Evolutionary conservation across 306 rosid species (phyloP), one percentile per base, ranked within the genome.

Genomic region (Glycine latifolia): DNA sequence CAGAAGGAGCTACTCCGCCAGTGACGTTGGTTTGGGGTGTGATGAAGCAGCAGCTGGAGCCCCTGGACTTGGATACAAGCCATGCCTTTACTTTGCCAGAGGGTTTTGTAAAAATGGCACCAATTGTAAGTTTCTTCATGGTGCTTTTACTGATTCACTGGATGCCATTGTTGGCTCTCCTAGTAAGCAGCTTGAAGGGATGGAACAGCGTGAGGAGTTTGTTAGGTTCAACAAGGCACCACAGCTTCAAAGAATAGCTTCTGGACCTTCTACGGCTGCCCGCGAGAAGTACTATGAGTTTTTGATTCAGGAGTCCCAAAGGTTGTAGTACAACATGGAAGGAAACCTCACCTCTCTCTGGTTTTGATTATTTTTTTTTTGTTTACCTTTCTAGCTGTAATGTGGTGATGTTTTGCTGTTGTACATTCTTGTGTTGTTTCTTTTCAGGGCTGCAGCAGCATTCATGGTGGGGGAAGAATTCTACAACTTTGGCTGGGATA

Each of bases 71-170:
- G 97, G 93, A 39, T 90, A 61, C 50, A 95, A 90, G 89, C 93
- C 95, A 0, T 95, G 99, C 66, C 97, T 95, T 72, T 95, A 93
- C 86, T 95, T 82, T 82, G 97, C 99, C 1, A 88, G 93, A 66
- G 99, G 99, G 13, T 91, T 89, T 75, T 95, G 99, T 80, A 95
- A 95, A 86, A 95, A 95, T 68, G 99, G 99, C 4, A 71, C 82
- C 79, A 88, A 85, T 85, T 95, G 99, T 84, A 95, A 90, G 89
- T 95, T 91, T 85, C 86, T 86, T 82, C 99, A 95, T 85, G 87
- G 89, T 9, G 86, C 81, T 55, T 88, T 92, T 50, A 69, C 63
- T 39, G 98, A 95, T 83, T 80, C 91, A 5, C 56, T 79, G 60
- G 98, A 91, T 67, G 84, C 61, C 89, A 75, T 85, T 79, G 89